Evolutionary conservation across 176 grass and related monocot genomes (phyloP).

Genomic region (Olyra latifolia): DNA sequence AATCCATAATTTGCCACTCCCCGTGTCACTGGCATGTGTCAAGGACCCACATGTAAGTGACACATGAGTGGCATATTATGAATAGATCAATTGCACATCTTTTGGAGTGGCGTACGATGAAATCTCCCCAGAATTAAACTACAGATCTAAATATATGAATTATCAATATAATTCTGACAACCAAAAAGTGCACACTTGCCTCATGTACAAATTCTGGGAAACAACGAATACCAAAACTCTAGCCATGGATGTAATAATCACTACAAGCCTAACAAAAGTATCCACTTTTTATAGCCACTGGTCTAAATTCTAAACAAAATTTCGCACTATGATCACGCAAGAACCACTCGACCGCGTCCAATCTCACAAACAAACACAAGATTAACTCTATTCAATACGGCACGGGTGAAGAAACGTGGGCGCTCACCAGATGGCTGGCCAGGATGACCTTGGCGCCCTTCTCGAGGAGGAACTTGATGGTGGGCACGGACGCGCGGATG

Average conservation of each 20-base stretch:
- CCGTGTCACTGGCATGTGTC: no score
- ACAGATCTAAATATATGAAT: neutral
- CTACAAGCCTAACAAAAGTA: neutral
- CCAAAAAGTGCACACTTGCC: neutral
- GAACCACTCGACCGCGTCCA: neutral
- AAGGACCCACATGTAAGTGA: no score
- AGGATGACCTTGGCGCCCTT: constrained; percentile 87
- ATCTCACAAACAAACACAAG: neutral
- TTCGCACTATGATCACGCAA: neutral
- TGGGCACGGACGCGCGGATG: constrained; percentile 84
- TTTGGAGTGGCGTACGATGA: no score
- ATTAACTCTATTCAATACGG: neutral
- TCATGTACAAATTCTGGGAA: neutral
- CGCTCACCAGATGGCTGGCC: constrained; percentile 66
- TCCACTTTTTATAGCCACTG: neutral
- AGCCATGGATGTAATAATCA: neutral
- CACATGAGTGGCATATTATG: no score
- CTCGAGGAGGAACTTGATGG: constrained; percentile 79
- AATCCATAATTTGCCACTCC: no score
- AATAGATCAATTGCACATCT: no score
- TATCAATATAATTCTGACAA: neutral
- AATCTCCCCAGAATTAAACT: neutral
- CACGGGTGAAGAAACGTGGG: neutral
- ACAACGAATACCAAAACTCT: neutral
- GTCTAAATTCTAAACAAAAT: neutral